A percentile compares a stretch with the other conserved stretches of the same genome.
Conservation (phyloP, 495 filamentous ascomycete genomes). For the Daldinia caldariorum region DNA sequence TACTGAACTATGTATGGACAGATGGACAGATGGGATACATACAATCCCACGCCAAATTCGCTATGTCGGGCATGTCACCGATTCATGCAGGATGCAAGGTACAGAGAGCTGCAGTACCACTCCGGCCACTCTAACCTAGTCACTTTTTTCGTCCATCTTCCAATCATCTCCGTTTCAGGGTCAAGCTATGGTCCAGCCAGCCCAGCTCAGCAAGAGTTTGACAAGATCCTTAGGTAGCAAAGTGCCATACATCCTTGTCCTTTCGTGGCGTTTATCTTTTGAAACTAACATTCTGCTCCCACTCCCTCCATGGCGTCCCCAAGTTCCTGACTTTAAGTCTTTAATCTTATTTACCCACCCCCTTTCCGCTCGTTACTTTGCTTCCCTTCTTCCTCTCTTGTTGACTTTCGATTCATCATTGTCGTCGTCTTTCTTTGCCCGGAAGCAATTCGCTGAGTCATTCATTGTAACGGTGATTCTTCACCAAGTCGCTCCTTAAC, state of each 20-base stretch:
- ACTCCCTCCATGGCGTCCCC: conserved; percentile 38
- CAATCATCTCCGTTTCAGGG: neutral
- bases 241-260: conserved; percentile 25
- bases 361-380: conserved; percentile 39
- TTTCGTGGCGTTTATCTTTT: conserved; percentile 37
- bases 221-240: conserved; percentile 16
- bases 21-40: conserved; percentile 19
- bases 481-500: conserved; percentile 49
- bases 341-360: conserved; percentile 44
- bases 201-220: neutral
- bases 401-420: conserved; percentile 37
- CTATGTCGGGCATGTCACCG: conserved; percentile 25
- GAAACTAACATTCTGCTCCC: conserved; percentile 39
- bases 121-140: neutral
- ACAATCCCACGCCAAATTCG: conserved; percentile 8
- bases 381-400: conserved; percentile 26
- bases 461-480: conserved; percentile 48
- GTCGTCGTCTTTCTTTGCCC: conserved; percentile 44
- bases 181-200: neutral
- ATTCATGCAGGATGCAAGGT: conserved; percentile 40
- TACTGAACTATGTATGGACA: neutral
- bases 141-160: neutral
- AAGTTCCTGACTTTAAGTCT: conserved; percentile 27
- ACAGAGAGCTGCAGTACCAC: conserved; percentile 16
- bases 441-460: conserved; percentile 42